These are phyloP conservation scores for Cladosporium cucumerinum DNA, from an alignment of 2,329 filamentous ascomycete species.

Conservation along the genomic window DNA sequence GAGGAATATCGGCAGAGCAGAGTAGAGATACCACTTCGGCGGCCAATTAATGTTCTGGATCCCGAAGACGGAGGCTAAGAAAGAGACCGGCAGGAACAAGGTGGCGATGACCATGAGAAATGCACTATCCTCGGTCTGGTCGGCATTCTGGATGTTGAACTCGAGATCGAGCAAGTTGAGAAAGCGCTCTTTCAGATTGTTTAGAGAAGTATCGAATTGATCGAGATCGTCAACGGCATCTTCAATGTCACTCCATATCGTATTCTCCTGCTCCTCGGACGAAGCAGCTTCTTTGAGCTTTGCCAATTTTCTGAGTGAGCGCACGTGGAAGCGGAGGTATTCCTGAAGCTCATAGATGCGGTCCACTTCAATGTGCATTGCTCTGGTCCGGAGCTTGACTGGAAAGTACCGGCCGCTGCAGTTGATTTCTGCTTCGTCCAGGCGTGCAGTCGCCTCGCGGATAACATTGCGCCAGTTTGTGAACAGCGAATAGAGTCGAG, in stretches of 20 bases:
- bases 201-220: conserved; percentile 35
- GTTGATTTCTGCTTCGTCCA: conserved; percentile 37
- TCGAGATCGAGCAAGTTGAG: conserved; percentile 40
- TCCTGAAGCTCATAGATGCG: conserved; percentile 37
- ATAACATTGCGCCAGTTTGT: conserved; percentile 40
- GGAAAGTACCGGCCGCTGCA: conserved; percentile 33
- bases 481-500: conserved; percentile 33
- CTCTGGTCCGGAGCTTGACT: conserved; percentile 24
- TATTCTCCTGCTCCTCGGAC: conserved; percentile 30
- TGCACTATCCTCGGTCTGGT: conserved; percentile 34
- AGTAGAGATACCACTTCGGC: conserved; percentile 34
- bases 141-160: conserved; percentile 38
- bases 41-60: conserved; percentile 35
- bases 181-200: conserved; percentile 37
- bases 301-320: conserved; percentile 35
- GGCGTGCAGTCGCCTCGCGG: conserved; percentile 31
- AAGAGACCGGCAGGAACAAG: conserved; percentile 36
- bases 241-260: conserved; percentile 36
- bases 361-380: conserved; percentile 30
- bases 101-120: conserved; percentile 36
- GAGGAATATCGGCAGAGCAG: conserved; percentile 33
- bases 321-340: conserved; percentile 35
- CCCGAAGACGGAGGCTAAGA: conserved; percentile 35
- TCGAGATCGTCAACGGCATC: conserved; percentile 37
- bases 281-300: conserved; percentile 33